Percentiles rank a stretch among this genome's conserved stretches.
These are phyloP conservation scores for Myxozyma geophila DNA, from an alignment of 805 yeast genomes.

Conservation along the genomic window DNA sequence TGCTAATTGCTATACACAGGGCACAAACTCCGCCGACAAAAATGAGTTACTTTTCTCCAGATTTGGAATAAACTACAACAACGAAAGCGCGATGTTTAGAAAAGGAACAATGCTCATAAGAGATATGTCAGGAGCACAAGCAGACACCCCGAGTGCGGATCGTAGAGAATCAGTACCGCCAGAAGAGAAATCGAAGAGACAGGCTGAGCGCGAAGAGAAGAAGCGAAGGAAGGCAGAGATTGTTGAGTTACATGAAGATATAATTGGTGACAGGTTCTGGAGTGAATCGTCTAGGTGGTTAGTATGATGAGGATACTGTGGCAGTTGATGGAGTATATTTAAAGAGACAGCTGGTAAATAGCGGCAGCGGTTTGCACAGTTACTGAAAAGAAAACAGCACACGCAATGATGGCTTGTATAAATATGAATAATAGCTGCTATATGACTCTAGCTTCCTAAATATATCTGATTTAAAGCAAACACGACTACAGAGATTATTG, in stretches of 20 bases:
- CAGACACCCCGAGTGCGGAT: constrained; percentile 3
- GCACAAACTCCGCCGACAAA: constrained; percentile 82
- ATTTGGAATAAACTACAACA: constrained; percentile 86
- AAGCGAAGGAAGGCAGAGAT: constrained; percentile 55
- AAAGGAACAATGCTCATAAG: constrained; percentile 76
- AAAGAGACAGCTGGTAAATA: too few relatives aligned
- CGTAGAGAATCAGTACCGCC: constrained; percentile 7
- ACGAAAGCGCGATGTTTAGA: constrained; percentile 83
- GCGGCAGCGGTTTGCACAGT: too few relatives aligned
- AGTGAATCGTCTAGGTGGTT: constrained; percentile 9
- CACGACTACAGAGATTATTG: too few relatives aligned
- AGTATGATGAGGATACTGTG: background rate
- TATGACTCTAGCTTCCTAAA: too few relatives aligned
- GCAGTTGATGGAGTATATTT: background rate
- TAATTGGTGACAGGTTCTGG: constrained; percentile 72
- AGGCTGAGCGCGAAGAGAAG: constrained; percentile 56
- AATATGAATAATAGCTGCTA: too few relatives aligned
- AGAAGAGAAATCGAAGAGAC: constrained; percentile 47
- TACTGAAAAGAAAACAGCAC: too few relatives aligned
- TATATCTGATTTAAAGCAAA: too few relatives aligned
- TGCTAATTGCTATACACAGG: constrained; percentile 44
- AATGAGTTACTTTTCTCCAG: constrained; percentile 80
- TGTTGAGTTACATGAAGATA: constrained; percentile 57
- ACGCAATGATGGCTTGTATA: too few relatives aligned
- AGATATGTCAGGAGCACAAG: constrained; percentile 42